Percentiles rank a stretch among this genome's conserved stretches.
These are phyloP conservation scores for Nosema muscidifuracis DNA, from an alignment of 371 early-diverging fungal genomes.

Conservation along the genomic window DNA sequence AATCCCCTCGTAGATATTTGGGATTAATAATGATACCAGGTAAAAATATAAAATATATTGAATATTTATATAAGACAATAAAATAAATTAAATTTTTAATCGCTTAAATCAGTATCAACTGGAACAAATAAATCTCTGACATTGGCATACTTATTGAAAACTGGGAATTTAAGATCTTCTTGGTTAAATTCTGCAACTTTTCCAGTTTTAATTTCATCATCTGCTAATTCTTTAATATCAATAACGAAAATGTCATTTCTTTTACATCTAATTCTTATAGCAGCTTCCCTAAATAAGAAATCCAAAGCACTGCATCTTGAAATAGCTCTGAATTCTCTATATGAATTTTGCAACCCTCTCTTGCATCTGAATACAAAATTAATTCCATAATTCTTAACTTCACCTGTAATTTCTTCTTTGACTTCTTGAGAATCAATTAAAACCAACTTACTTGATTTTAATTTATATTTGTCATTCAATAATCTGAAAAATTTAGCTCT, in stretches of 20 bases:
- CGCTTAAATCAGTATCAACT: conserved; percentile 32
- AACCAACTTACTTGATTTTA: conserved; percentile 92
- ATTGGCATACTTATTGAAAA: conserved; percentile 45
- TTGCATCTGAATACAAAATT: conserved; percentile 97
- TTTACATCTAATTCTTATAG: conserved; percentile 54
- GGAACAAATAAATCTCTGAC: conserved; percentile 31
- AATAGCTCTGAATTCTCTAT: conserved; percentile 99
- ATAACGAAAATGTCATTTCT: conserved; percentile 53
- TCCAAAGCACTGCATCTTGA: conserved; percentile 82
- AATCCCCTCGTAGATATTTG: background rate
- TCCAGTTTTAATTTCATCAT: conserved; percentile 50
- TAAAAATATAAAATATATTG: conserved; percentile 9
- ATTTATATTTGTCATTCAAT: conserved; percentile 91
- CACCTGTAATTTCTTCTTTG: conserved; percentile 76
- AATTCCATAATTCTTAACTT: conserved; percentile 97
- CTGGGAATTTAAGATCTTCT: conserved; percentile 44
- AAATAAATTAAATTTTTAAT: conserved; percentile 30
- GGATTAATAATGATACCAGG: conserved; percentile 21
- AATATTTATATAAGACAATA: background rate
- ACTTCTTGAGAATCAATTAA: conserved; percentile 91
- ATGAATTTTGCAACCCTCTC: conserved; percentile 98
- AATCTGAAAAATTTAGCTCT: conserved; percentile 98
- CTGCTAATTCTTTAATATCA: conserved; percentile 47
- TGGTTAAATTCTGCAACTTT: conserved; percentile 51
- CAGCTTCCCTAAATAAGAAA: conserved; percentile 62